These are phyloP conservation scores for Gentiana macrophylla DNA, from an alignment of 257 asterid species.

Conservation along the genomic window DNA sequence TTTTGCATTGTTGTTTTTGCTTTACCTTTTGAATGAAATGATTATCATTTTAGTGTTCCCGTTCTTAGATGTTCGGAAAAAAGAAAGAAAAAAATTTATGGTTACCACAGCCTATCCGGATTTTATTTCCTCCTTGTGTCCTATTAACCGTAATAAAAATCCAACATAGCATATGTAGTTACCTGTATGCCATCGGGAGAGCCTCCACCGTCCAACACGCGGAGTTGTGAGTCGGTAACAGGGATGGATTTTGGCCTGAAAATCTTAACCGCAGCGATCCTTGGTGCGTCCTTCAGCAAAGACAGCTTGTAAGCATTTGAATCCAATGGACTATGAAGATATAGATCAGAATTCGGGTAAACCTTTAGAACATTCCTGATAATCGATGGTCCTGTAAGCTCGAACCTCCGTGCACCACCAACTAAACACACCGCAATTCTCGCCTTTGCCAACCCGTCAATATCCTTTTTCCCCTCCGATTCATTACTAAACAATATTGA, in stretches of 20 bases:
- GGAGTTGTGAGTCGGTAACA: conserved; percentile 43
- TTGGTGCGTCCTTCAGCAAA: conserved; percentile 58
- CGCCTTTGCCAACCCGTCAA: conserved; percentile 16
- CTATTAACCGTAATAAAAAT: no score
- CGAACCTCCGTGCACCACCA: conserved; percentile 97
- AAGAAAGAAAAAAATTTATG: no score
- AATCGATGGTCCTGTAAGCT: conserved; percentile 90
- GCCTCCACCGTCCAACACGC: conserved; percentile 61
- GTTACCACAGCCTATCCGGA: no score
- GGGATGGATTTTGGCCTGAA: conserved; percentile 45
- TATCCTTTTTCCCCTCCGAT: background rate
- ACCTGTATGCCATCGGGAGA: conserved; percentile 99
- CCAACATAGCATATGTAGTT: no score
- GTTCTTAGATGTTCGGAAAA: no score
- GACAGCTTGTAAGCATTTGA: conserved; percentile 54
- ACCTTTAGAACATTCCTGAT: conserved; percentile 47
- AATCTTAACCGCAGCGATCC: conserved; percentile 58
- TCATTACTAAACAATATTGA: background rate
- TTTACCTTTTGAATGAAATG: no score
- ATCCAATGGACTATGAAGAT: conserved; percentile 70
- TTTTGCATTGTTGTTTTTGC: no score
- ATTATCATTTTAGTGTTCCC: no score
- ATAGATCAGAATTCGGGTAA: conserved; percentile 65
- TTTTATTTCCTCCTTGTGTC: no score
- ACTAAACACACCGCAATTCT: conserved; percentile 91